Base-by-base conservation (phyloP, 305 asterid species). In the Fraxinus floribunda region DNA sequence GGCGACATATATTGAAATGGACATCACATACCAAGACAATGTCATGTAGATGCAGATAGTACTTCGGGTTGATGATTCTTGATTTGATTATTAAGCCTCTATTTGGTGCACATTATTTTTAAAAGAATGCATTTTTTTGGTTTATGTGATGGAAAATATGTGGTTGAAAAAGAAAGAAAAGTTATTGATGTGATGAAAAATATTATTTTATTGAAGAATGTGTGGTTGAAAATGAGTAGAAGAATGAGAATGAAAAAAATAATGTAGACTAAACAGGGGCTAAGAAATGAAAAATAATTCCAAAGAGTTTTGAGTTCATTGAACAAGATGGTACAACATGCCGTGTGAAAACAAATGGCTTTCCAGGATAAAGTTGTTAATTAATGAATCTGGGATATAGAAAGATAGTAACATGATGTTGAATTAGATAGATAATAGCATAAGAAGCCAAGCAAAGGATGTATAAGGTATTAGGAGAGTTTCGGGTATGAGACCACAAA, bases 11-110 rank as follows among this genome's bases (percentile, higher is more conserved):
- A 80, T 78, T 73, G 73, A 80, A 18, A 62, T 62, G 77, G 73
- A 52, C 70, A 39, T 84, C 77, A 71, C 18, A 64, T 80, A 57
- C 76, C 79, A 78, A 66, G 41, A 64, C 72, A 79, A 68, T 26
- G 38, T 68, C 39, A 68, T 29, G 20, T 30, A 68, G 39, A 68
- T 2, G 10, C 20, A 29, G 75, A 29, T 30, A 10, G 36, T 11
- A 66, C 71, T 62, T 62, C 74, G 26, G n/a, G 74, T 66, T 66
- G 74, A 66, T 66, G 16, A 22, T 3, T 11, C 36, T 24, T 66
- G 36, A 26, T 66, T 26, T 22, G 36, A 13, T 66, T 66, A 66
- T 22, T 26, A 26, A 22, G 24, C 24, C 24, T 22, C 24, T 22
- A 22, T 22, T 22, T 22, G 24, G 24, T 22, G 24, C 24, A 22